Percentiles rank a stretch among this genome's conserved stretches.
These are phyloP conservation scores for Leishmania tarentolae DNA, from an alignment of 208 protist genomes.

Conservation along the genomic window DNA sequence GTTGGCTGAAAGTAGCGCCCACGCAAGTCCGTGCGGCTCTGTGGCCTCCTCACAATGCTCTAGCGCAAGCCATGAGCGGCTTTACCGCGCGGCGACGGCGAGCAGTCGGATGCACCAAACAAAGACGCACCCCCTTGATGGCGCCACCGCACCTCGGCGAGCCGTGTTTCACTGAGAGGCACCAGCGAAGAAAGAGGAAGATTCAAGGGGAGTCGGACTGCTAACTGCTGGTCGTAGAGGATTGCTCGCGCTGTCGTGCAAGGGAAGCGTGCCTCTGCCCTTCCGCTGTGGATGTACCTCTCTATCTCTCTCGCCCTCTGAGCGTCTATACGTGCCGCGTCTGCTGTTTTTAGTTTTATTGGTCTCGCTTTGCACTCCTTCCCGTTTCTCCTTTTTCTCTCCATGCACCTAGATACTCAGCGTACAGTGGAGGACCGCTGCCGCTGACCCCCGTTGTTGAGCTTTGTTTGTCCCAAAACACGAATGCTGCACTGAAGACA, in stretches of 20 bases:
- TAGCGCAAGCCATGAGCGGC: constrained; percentile 47
- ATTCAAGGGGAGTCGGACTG: background rate
- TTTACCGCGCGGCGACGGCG: constrained; percentile 71
- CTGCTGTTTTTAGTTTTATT: background rate
- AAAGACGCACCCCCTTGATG: constrained; percentile 5
- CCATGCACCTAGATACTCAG: background rate
- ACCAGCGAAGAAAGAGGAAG: constrained; percentile 1
- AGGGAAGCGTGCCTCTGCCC: background rate
- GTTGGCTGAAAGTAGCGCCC: constrained; percentile 18
- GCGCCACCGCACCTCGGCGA: constrained; percentile 27
- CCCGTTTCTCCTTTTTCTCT: constrained; percentile 2
- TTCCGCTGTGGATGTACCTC: background rate
- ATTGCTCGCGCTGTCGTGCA: background rate
- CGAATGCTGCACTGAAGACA: background rate
- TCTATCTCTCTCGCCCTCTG: background rate
- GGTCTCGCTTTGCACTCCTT: background rate
- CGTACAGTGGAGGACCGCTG: background rate
- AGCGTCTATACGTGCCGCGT: background rate
- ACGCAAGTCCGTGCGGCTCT: constrained; percentile 31
- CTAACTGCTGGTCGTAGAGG: background rate
- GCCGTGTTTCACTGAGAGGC: constrained; percentile 52
- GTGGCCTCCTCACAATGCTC: constrained; percentile 33
- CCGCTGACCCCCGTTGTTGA: constrained; percentile 2
- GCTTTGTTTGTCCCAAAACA: background rate
- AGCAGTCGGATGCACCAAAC: constrained; percentile 53